These are phyloP conservation scores for Allium cepa DNA, from an alignment of 106 monocot species.

Conservation along the genomic window DNA sequence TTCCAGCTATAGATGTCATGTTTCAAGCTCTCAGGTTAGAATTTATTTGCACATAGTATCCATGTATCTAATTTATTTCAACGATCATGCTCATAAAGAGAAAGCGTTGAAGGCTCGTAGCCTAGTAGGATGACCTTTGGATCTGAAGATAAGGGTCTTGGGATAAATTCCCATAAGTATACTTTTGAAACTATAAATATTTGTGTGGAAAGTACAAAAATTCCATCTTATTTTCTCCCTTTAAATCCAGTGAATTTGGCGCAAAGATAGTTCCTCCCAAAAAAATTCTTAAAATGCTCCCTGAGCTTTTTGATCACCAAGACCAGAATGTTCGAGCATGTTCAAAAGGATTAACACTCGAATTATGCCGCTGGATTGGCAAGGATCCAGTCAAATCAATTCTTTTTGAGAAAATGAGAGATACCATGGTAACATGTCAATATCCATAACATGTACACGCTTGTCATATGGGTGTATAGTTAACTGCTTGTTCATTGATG, in stretches of 20 bases:
- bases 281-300: constrained; percentile 96
- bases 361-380: constrained; percentile 98
- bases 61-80: too few relatives aligned
- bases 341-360: constrained; percentile 92
- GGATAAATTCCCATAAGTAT: too few relatives aligned
- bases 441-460: too few relatives aligned
- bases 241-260: constrained; percentile 81
- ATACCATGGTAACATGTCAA: constrained; percentile 73
- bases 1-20: constrained; percentile 99
- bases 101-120: too few relatives aligned
- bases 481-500: constrained; percentile 9
- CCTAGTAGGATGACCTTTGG: too few relatives aligned
- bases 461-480: too few relatives aligned
- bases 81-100: too few relatives aligned
- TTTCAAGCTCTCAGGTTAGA: constrained; percentile 95
- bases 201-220: too few relatives aligned
- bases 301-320: constrained; percentile 98
- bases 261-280: constrained; percentile 89
- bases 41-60: background rate
- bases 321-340: constrained; percentile 96
- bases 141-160: too few relatives aligned
- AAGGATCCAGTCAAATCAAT: constrained; percentile 97
- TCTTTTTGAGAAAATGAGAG: constrained; percentile 98
- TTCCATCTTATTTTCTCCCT: background rate
- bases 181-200: too few relatives aligned